Conservation (phyloP, 2,329 filamentous ascomycete genomes). For the Nigrograna mackinnonii region DNA sequence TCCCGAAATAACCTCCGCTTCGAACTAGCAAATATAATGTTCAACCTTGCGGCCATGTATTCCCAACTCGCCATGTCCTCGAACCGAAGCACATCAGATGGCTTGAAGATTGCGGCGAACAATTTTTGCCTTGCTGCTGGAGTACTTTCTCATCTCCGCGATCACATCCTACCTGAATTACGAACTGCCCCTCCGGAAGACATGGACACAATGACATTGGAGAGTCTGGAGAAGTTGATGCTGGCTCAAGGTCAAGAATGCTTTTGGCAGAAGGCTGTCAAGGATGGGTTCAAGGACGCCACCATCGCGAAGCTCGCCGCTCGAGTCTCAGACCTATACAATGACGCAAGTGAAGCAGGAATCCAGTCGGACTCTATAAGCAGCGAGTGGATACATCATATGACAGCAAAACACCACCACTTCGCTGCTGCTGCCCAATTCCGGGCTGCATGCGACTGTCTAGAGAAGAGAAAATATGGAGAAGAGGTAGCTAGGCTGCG, state of each 20-base stretch:
- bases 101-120: conserved; percentile 84
- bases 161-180: conserved; percentile 77
- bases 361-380: conserved; percentile 88
- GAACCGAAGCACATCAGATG: conserved; percentile 77
- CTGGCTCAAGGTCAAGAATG: conserved; percentile 95
- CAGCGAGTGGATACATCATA: conserved; percentile 96
- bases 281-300: conserved; percentile 89
- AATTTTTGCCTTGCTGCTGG: conserved; percentile 90
- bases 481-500: conserved; percentile 88
- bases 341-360: conserved; percentile 78
- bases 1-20: conserved; percentile 71
- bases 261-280: conserved; percentile 96
- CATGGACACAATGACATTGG: conserved; percentile 87
- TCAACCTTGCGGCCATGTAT: conserved; percentile 91
- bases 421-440: conserved; percentile 96
- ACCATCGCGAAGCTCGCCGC: conserved; percentile 91
- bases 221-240: conserved; percentile 80
- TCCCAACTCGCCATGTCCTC: conserved; percentile 85
- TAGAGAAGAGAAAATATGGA: conserved; percentile 93
- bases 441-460: conserved; percentile 82
- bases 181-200: conserved; percentile 87
- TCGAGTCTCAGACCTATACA: conserved; percentile 89
- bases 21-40: conserved; percentile 90
- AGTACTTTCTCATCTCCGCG: conserved; percentile 77
- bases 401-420: conserved; percentile 95